phyloP scores from a whole-genome alignment of 2,329 filamentous ascomycete genomes.

The Pseudocercospora crystallina region DNA sequence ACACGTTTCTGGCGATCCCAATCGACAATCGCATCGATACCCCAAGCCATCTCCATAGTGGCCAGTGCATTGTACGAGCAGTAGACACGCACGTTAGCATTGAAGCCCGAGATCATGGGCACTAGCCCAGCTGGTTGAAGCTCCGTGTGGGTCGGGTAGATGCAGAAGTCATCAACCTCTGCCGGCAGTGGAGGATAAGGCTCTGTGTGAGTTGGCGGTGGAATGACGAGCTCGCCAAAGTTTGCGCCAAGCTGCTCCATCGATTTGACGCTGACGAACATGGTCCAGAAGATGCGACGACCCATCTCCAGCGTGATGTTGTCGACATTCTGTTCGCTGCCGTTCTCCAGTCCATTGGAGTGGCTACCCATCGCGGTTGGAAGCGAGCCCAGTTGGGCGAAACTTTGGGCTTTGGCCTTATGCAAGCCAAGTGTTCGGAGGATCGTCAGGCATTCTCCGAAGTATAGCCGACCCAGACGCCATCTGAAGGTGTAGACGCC shows the following conservation, averaged over 20 bases:
- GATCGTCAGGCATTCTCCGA: constrained; percentile 70
- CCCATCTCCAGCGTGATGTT: constrained; percentile 55
- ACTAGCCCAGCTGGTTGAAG: constrained; percentile 67
- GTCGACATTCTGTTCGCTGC: constrained; percentile 41
- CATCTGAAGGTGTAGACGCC: constrained; percentile 68
- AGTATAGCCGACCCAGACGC: constrained; percentile 67
- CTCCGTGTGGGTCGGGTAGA: constrained; percentile 69
- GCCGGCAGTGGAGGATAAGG: constrained; percentile 77
- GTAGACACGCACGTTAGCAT: constrained; percentile 74
- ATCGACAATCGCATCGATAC: constrained; percentile 70
- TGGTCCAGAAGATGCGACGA: constrained; percentile 73
- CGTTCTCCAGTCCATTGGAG: constrained; percentile 38
- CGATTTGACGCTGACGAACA: constrained; percentile 70
- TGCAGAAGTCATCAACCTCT: constrained; percentile 81
- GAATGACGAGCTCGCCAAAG: constrained; percentile 70
- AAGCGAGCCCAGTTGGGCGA: constrained; percentile 39
- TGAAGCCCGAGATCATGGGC: constrained; percentile 76
- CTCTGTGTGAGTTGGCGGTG: constrained; percentile 71
- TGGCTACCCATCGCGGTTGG: constrained; percentile 37
- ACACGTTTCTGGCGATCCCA: constrained; percentile 76
- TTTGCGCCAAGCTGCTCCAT: constrained; percentile 74
- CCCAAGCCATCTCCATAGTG: constrained; percentile 80
- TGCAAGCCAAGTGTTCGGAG: constrained; percentile 67
- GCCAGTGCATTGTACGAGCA: constrained; percentile 75
- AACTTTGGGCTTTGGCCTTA: constrained; percentile 51